Conservation (phyloP, 163 green algal genomes). For the Coccomyxa subellipsoidea region DNA sequence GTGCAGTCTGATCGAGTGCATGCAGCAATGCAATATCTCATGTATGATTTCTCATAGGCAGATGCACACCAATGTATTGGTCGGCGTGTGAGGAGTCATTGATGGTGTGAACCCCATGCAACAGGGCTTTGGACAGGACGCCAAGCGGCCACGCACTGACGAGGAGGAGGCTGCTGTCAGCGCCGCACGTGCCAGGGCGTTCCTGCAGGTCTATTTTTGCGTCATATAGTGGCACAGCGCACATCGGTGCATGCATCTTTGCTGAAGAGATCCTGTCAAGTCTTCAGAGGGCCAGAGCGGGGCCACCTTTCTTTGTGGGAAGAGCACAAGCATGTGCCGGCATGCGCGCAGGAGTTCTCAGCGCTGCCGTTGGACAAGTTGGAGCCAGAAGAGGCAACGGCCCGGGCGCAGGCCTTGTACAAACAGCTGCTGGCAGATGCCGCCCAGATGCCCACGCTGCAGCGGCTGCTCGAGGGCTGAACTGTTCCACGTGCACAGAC, state of each 20-base stretch:
- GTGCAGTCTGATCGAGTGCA: too few relatives aligned
- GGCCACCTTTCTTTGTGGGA: too few relatives aligned
- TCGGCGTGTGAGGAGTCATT: too few relatives aligned
- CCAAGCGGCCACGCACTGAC: background rate
- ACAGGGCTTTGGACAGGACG: background rate
- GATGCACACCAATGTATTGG: too few relatives aligned
- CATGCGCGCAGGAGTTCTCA: background rate
- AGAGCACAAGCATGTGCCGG: background rate
- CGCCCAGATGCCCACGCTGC: background rate
- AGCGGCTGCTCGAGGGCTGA: background rate
- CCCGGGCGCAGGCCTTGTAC: background rate
- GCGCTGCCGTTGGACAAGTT: slow-evolving; percentile 6
- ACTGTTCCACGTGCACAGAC: too few relatives aligned
- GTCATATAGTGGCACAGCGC: too few relatives aligned
- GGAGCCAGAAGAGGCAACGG: background rate
- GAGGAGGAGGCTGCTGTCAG: background rate
- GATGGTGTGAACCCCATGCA: too few relatives aligned
- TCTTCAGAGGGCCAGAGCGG: too few relatives aligned
- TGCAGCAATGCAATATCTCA: too few relatives aligned
- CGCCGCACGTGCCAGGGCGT: background rate
- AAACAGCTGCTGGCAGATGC: slow-evolving; percentile 3
- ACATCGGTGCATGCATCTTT: too few relatives aligned
- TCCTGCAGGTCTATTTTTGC: background rate
- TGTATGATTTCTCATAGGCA: too few relatives aligned
- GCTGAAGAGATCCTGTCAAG: too few relatives aligned